Conservation (phyloP, 2,329 filamentous ascomycete genomes). For the Fusarium drepaniforme region DNA sequence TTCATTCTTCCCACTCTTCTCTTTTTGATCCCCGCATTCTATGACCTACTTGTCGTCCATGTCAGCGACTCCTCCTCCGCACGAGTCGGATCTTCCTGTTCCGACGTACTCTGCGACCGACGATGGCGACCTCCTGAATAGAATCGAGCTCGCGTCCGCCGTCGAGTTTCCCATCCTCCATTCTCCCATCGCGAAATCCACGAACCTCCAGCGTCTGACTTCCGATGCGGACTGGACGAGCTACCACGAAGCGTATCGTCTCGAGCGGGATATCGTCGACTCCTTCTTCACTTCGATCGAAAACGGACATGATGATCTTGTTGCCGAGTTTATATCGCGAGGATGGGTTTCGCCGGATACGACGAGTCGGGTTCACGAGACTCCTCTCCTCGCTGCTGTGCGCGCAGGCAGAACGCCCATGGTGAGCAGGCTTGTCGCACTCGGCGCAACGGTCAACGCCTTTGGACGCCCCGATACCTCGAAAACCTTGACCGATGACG, state of each 20-base stretch:
- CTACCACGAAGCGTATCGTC: constrained; percentile 16
- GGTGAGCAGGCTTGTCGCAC: constrained; percentile 49
- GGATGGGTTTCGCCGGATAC: constrained; percentile 56
- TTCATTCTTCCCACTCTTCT: too few relatives aligned
- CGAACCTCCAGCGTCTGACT: background rate
- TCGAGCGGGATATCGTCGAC: constrained; percentile 45
- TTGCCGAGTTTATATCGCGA: constrained; percentile 45
- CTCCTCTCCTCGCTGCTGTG: constrained; percentile 54
- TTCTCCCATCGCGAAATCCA: constrained; percentile 1
- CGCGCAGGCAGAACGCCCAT: constrained; percentile 44
- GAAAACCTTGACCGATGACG: background rate
- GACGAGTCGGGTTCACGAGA: constrained; percentile 43
- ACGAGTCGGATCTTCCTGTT: constrained; percentile 9
- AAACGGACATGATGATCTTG: constrained; percentile 42
- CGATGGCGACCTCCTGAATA: constrained; percentile 32
- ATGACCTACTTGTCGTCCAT: background rate
- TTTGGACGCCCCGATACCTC: constrained; percentile 30
- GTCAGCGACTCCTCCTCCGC: background rate
- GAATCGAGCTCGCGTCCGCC: constrained; percentile 32
- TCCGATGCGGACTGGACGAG: background rate
- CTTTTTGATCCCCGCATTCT: background rate
- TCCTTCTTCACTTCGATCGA: constrained; percentile 48
- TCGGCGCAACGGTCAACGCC: constrained; percentile 52
- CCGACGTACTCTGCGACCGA: constrained; percentile 34
- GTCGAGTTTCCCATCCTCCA: constrained; percentile 38